Evolutionary conservation across 1,284 basidiomycete genomes (phyloP).

Genomic region (Coriolopsis trogii): DNA sequence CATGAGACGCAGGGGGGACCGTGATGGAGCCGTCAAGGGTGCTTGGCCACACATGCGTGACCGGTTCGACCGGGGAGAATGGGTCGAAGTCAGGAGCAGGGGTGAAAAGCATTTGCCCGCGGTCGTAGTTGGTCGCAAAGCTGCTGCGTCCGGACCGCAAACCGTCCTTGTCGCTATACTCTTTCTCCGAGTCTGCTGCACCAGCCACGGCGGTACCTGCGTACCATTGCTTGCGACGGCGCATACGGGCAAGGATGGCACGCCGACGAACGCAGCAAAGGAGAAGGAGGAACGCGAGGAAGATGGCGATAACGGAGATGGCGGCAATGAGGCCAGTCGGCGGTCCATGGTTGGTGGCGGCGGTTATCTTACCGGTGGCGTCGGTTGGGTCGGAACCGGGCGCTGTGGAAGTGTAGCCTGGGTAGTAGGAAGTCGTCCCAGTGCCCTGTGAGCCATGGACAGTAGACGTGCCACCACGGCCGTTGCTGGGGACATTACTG

Average conservation of each 20-base stretch:
- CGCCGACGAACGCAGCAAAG: conserved; percentile 23
- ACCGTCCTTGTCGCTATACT: conserved; percentile 25
- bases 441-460: not conserved
- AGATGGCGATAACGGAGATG: conserved; percentile 13
- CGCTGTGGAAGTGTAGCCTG: conserved; percentile 1
- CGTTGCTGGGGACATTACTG: not conserved
- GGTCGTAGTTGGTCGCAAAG: conserved; percentile 49
- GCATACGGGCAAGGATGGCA: conserved; percentile 22
- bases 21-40: conserved; percentile 21
- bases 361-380: conserved; percentile 1
- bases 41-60: conserved; percentile 25
- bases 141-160: conserved; percentile 42
- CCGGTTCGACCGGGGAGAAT: conserved; percentile 3
- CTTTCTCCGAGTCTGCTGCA: no score
- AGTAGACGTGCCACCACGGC: not conserved
- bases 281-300: conserved; percentile 19
- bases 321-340: conserved; percentile 20
- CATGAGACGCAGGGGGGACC: conserved; percentile 16
- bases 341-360: conserved; percentile 10
- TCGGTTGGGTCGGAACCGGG: conserved; percentile 3
- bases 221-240: conserved; percentile 31
- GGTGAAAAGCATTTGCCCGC: conserved; percentile 25
- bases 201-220: conserved; percentile 13
- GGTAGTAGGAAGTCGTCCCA: conserved; percentile 6
- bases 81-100: conserved; percentile 22